Conservation (phyloP, 2,329 filamentous ascomycete species). For the Stenocarpella maydis region DNA sequence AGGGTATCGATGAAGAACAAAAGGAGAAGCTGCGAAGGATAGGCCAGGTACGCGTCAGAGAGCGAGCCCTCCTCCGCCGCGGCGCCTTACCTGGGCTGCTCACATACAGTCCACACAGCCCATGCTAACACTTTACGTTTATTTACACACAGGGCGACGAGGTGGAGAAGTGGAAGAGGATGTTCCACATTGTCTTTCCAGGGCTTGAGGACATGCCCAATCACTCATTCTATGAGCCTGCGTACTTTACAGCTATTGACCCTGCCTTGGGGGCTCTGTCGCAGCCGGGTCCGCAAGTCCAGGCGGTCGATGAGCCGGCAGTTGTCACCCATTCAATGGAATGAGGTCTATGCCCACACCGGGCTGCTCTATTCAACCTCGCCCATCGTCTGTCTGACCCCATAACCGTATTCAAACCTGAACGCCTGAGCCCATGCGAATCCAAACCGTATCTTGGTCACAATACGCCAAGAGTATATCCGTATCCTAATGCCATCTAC, state of each 20-base stretch:
- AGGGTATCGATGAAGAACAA: slow-evolving; percentile 55
- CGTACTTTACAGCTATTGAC: slow-evolving; percentile 28
- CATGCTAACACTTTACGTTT: slow-evolving; percentile 8
- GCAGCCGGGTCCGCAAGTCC: neutral
- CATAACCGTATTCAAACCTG: neutral
- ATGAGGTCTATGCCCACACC: neutral
- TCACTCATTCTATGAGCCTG: slow-evolving; percentile 13
- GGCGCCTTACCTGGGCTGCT: neutral
- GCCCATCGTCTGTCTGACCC: neutral
- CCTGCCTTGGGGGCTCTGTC: slow-evolving; percentile 13
- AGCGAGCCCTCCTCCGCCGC: slow-evolving; percentile 7
- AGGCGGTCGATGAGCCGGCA: neutral
- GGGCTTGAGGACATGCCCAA: slow-evolving; percentile 9
- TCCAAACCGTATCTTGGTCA: slow-evolving; percentile 3
- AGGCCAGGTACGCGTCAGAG: slow-evolving; percentile 35
- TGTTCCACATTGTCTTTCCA: slow-evolving; percentile 32
- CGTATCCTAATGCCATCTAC: slow-evolving; percentile 11
- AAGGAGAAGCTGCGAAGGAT: slow-evolving; percentile 39
- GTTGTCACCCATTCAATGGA: neutral
- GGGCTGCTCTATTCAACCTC: neutral
- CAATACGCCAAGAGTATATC: slow-evolving; percentile 15
- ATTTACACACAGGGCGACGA: slow-evolving; percentile 27
- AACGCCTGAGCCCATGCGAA: slow-evolving; percentile 10
- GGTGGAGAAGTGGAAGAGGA: slow-evolving; percentile 28
- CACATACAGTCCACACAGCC: neutral